These are phyloP conservation scores for Fraxinus floribunda DNA, from an alignment of 305 asterid genomes.

Conservation along the genomic window DNA sequence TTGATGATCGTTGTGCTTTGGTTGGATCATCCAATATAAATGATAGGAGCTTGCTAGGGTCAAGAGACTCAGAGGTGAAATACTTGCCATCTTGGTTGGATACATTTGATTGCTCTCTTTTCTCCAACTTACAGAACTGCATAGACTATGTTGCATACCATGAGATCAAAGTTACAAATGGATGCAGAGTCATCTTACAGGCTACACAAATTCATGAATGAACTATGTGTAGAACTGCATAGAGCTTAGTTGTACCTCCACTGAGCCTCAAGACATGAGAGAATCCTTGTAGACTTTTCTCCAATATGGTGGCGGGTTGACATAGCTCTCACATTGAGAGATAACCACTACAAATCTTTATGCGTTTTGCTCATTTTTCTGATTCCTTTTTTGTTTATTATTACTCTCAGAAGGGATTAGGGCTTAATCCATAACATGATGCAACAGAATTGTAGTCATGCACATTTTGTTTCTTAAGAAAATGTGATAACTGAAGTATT, in stretches of 20 bases:
- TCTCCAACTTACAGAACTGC: neutral
- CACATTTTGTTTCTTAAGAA: neutral
- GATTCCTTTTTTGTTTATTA: neutral
- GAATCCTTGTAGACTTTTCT: neutral
- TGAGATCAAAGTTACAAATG: neutral
- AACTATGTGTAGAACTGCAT: neutral
- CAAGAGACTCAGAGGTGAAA: conserved; percentile 91
- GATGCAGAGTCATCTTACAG: neutral
- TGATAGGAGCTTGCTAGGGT: conserved; percentile 95
- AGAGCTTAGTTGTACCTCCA: neutral
- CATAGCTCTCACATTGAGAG: neutral
- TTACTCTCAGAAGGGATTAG: neutral
- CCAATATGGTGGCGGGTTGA: neutral
- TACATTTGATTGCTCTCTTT: conserved; percentile 3
- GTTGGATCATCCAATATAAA: conserved; percentile 91
- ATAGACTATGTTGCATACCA: neutral
- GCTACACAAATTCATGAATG: neutral
- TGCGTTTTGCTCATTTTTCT: neutral
- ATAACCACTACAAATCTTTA: neutral
- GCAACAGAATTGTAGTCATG: neutral
- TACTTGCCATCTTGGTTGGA: conserved; percentile 13
- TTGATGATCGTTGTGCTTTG: conserved; percentile 75
- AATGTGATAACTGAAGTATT: neutral
- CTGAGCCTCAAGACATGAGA: neutral
- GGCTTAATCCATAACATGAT: neutral